Base-by-base conservation (phyloP, 2,329 filamentous ascomycete genomes). In the Cercospora berteroae region DNA sequence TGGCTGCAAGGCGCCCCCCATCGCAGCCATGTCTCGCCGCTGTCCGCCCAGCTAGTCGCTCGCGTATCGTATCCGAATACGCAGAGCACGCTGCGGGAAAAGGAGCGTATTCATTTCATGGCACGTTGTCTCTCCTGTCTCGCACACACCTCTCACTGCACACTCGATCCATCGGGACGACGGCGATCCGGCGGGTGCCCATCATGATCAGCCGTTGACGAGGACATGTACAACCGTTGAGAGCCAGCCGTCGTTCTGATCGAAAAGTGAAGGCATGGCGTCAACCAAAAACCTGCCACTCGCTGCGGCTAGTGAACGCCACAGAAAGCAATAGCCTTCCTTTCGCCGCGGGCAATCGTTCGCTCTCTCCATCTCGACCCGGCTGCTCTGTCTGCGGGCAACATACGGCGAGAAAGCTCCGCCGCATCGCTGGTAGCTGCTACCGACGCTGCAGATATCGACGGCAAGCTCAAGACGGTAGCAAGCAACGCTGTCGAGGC, bases 261-360 rank as follows among this genome's bases (percentile, higher is more conserved):
- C 52, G 23, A 23, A 44, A 23, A 48, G 42, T 48, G 42, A 56
- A 56, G 23, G 20, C 52, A 56, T 56, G 52, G 23, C 52, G 23
- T 27, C 52, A 16, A 56, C 36, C 52, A 27, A 27, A 56, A 60
- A 44, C 39, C 58, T 44, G 58, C 31, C 33, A 31, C 31, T 56
- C 9, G 13, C 52, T 27, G 52, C 52, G 25, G 10, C 52, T 56
- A 60, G 31, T 42, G 58, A 29, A 25, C 39, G 58, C 58, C 39
- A 42, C 31, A 31, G 27, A 25, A 18, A 31, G 31, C 18, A 31
- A 31, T 52, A 55, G 39, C 23, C 39, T 31, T 63, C 20, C 60
- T 23, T 25, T 56, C 64, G 58, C 64, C 64, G 64, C 59, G 64
- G 64, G 57, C 57, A 56, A 62, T 25, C 59, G 33, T 44, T 52